Evolutionary conservation across 805 yeast genomes (phyloP).

Genomic region (Hemisphaericaspora nanyangensis): DNA sequence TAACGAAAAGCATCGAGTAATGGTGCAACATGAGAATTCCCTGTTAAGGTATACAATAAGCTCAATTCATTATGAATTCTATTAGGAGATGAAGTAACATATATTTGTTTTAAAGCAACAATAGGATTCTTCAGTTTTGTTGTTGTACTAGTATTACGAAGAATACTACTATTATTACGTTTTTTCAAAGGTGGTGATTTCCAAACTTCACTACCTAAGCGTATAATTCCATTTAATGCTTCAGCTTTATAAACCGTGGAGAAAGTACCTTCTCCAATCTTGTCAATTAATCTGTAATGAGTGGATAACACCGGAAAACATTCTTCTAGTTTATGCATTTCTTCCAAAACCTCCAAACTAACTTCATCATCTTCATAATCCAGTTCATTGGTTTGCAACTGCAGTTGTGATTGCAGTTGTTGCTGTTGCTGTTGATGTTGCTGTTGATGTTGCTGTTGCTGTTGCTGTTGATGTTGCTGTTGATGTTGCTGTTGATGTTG

Average conservation of each 20-base stretch:
- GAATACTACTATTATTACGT: not conserved
- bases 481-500: not conserved
- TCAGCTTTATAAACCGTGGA: slow-evolving; percentile 61
- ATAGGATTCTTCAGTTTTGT: slow-evolving; percentile 30
- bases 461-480: not conserved
- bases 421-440: not conserved
- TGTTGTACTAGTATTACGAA: slow-evolving; percentile 6
- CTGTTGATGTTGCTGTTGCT: not conserved
- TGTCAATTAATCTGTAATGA: slow-evolving; percentile 49
- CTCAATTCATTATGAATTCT: slow-evolving; percentile 87
- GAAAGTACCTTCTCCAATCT: slow-evolving; percentile 67
- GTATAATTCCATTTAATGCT: slow-evolving; percentile 41
- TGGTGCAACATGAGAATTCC: slow-evolving; percentile 78
- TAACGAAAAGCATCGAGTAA: slow-evolving; percentile 80
- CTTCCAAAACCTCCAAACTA: slow-evolving; percentile 51
- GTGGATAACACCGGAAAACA: slow-evolving; percentile 52
- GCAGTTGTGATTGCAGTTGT: not conserved
- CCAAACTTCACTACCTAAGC: slow-evolving; percentile 39
- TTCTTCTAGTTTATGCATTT: slow-evolving; percentile 50
- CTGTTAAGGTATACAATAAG: slow-evolving; percentile 63
- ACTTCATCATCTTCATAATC: slow-evolving; percentile 43
- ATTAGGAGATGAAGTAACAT: slow-evolving; percentile 92
- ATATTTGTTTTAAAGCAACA: slow-evolving; percentile 90
- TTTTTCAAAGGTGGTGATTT: slow-evolving; percentile 41
- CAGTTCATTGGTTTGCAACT: slow-evolving; percentile 1